Conservation (phyloP, 2,329 filamentous ascomycete genomes). For the Botrytis byssoidea region DNA sequence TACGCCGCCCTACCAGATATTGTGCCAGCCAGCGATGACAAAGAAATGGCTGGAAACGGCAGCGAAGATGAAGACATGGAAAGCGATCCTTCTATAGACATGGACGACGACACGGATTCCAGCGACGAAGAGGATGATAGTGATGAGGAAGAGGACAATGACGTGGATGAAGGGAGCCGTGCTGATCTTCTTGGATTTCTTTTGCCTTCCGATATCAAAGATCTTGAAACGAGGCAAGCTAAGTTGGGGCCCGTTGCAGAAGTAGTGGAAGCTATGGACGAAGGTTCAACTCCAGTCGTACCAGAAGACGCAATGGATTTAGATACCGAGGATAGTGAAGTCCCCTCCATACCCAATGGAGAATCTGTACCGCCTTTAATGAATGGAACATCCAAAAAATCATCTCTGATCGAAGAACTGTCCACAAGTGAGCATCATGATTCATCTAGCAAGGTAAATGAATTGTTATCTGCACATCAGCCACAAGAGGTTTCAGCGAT, state of each 20-base stretch:
- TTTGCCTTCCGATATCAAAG: slow-evolving; percentile 36
- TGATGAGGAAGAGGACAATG: slow-evolving; percentile 47
- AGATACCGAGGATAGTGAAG: slow-evolving; percentile 34
- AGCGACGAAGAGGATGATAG: slow-evolving; percentile 63
- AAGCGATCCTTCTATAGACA: slow-evolving; percentile 30
- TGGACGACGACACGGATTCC: slow-evolving; percentile 42
- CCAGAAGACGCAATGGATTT: slow-evolving; percentile 11
- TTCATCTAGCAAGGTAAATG: not conserved
- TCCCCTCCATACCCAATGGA: slow-evolving; percentile 35
- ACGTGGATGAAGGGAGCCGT: slow-evolving; percentile 39
- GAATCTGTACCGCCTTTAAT: slow-evolving; percentile 18
- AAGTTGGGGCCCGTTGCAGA: slow-evolving; percentile 19
- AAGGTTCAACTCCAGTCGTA: not conserved
- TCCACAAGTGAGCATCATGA: slow-evolving; percentile 8
- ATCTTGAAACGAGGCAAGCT: slow-evolving; percentile 37
- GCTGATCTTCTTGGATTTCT: slow-evolving; percentile 41
- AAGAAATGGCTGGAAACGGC: slow-evolving; percentile 35
- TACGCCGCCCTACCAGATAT: slow-evolving; percentile 62
- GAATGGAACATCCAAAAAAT: slow-evolving; percentile 1
- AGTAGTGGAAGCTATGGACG: slow-evolving; percentile 17
- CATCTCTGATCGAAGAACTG: slow-evolving; percentile 15
- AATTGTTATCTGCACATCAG: not conserved
- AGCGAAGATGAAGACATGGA: slow-evolving; percentile 32
- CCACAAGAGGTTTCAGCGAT: slow-evolving; percentile 25
- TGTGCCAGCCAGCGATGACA: slow-evolving; percentile 36